Base-by-base conservation (phyloP, 2,329 filamentous ascomycete genomes). In the Nemania abortiva region DNA sequence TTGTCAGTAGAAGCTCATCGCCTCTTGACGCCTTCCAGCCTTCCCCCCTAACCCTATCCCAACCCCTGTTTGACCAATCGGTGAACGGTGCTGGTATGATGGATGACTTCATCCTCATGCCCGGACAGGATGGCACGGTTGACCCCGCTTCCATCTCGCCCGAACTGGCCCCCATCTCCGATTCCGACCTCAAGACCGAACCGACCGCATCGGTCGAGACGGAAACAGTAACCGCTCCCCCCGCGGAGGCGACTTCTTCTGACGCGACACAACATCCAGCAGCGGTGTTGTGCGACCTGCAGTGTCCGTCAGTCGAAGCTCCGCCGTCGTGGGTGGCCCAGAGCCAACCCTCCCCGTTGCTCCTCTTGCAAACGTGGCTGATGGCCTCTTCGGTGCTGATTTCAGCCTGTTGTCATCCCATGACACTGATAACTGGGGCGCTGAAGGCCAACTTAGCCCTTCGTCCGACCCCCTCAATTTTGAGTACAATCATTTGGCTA, bases 211-310 rank as follows among this genome's bases (percentile, higher is more conserved):
- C 20, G 29, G 31, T 49, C 24, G 59, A 68, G 37, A 54, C 54
- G 10, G 68, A 66, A 31, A n/a, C 64, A 18, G 50, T 45, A 7
- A 24, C 74, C 63, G 70, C 75, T 54, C 52, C 78, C 70, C 59
- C 76, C 57, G 52, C 74, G 67, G 75, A 73, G 73, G 75, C 77
- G 75, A 77, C 82, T 84, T 88, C 91, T 84, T 88, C 92, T 90
- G 93, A 97, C 88, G 85, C 89, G 96, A 96, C 95, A 98, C 96
- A 98, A 98, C 95, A 97, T 97, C 95, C 96, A 98, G 96, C 96
- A 88, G 96, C 89, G 95, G 91, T 98, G 95, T 98, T 98, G 96
- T 98, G 92, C 82, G 96, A 97, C 96, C 96, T 97, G 96, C 96
- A 92, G 96, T 99, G 96, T 98, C 96, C 90, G 91, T 95, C 92